Percentiles rank a stretch among this genome's conserved stretches.
phyloP scores from a whole-genome alignment of 2,329 filamentous ascomycete species.

The Macroventuria anomochaeta region DNA sequence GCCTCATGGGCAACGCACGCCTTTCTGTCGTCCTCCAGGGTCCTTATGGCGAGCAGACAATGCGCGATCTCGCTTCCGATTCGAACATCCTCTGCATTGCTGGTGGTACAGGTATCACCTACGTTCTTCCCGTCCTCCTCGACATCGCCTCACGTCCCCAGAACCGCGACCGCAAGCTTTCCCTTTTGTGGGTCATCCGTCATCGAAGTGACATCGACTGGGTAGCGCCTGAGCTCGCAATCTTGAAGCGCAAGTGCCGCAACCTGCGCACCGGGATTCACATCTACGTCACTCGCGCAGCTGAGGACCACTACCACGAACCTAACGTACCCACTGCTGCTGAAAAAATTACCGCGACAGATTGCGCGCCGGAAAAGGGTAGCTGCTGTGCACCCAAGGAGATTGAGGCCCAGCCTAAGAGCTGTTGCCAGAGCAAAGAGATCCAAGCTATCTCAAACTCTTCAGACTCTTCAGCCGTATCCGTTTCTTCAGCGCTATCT shows the following conservation, averaged over 20 bases:
- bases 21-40: conserved; percentile 45
- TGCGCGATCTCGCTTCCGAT: conserved; percentile 27
- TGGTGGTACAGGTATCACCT: conserved; percentile 48
- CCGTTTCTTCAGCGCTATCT: conserved; percentile 33
- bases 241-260: conserved; percentile 36
- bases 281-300: conserved; percentile 43
- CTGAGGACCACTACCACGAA: conserved; percentile 27
- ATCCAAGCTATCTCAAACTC: conserved; percentile 26
- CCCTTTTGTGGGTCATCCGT: conserved; percentile 47
- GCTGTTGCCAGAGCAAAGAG: conserved; percentile 27
- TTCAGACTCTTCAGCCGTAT: conserved; percentile 25
- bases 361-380: conserved; percentile 6
- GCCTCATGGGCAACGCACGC: conserved; percentile 32
- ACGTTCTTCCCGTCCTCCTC: conserved; percentile 46
- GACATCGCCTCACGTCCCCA: conserved; percentile 35
- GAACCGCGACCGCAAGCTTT: conserved; percentile 35
- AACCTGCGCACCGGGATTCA: conserved; percentile 38
- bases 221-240: conserved; percentile 45
- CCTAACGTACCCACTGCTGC: conserved; percentile 21
- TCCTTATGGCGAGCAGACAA: conserved; percentile 43
- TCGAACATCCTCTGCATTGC: conserved; percentile 47
- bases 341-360: conserved; percentile 29
- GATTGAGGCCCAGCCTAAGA: conserved; percentile 10
- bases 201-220: conserved; percentile 43
- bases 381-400: conserved; percentile 9